A percentile compares a stretch with the other conserved stretches of the same genome.
These are phyloP conservation scores for Cichorium intybus DNA, from an alignment of 140 eudicot species.

Conservation along the genomic window DNA sequence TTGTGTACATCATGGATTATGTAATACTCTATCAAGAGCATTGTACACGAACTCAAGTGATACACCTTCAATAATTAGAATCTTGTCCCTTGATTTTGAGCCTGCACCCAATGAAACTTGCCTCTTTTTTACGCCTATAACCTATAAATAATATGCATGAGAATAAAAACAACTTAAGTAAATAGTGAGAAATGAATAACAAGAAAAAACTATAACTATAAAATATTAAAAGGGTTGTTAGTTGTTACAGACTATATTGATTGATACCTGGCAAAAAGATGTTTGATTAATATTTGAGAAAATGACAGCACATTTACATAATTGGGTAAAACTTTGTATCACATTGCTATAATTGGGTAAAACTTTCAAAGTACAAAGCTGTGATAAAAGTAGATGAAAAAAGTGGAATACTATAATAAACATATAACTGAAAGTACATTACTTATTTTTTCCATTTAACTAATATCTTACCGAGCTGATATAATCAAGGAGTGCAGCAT, in stretches of 20 bases:
- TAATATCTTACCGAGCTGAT: constrained; percentile 67
- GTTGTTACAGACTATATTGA: too few relatives aligned
- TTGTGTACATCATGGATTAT: constrained; percentile 20
- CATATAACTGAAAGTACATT: background rate
- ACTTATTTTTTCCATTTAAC: background rate
- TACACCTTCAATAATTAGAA: constrained; percentile 64
- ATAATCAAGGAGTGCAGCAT: constrained; percentile 84
- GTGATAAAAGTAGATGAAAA: too few relatives aligned
- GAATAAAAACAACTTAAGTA: background rate
- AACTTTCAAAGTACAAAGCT: too few relatives aligned
- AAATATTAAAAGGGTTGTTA: background rate
- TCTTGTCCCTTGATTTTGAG: constrained; percentile 81
- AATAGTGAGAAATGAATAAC: background rate
- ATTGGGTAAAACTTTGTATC: too few relatives aligned
- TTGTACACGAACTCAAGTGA: constrained; percentile 57
- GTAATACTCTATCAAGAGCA: constrained; percentile 48
- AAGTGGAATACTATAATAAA: background rate
- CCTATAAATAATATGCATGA: constrained; percentile 40
- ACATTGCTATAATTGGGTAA: too few relatives aligned
- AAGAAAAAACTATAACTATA: background rate
- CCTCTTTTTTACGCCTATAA: constrained; percentile 74
- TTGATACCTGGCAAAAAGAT: too few relatives aligned
- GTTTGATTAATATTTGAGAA: too few relatives aligned
- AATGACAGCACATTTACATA: too few relatives aligned
- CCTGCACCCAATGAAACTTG: constrained; percentile 82